Evolutionary conservation across 1,139 yeast genomes (phyloP).

Genomic region (Geotrichum histeridarum): DNA sequence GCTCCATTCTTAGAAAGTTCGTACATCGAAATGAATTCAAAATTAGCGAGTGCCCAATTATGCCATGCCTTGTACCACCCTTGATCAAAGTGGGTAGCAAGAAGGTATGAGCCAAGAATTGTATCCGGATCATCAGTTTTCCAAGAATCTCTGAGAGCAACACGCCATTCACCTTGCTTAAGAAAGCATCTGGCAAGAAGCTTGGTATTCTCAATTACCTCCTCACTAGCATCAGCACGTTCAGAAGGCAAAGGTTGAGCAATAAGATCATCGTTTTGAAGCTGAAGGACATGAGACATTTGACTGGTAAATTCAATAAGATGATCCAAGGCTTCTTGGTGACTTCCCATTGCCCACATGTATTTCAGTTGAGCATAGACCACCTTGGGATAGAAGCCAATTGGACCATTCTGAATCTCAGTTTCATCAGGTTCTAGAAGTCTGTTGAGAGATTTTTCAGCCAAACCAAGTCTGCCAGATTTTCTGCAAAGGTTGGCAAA

Average conservation of each 20-base stretch:
- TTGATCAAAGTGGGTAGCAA: constrained; percentile 91
- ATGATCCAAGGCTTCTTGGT: constrained; percentile 78
- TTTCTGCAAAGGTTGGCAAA: constrained; percentile 94
- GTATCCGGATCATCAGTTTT: constrained; percentile 67
- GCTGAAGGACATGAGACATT: constrained; percentile 70
- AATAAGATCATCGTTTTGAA: constrained; percentile 55
- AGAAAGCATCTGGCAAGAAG: constrained; percentile 88
- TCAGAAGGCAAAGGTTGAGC: constrained; percentile 79
- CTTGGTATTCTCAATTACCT: constrained; percentile 76
- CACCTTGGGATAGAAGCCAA: constrained; percentile 60
- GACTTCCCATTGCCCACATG: constrained; percentile 94
- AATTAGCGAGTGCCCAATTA: constrained; percentile 97
- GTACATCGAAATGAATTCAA: constrained; percentile 76
- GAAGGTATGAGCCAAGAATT: constrained; percentile 81
- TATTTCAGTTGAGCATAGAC: constrained; percentile 94
- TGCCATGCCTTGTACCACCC: constrained; percentile 99
- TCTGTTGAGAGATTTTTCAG: constrained; percentile 83
- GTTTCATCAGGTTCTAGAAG: constrained; percentile 54
- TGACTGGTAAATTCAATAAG: constrained; percentile 85
- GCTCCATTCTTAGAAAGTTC: constrained; percentile 29
- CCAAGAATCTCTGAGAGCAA: constrained; percentile 74
- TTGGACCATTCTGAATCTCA: constrained; percentile 48
- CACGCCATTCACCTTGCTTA: constrained; percentile 98
- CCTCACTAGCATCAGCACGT: constrained; percentile 66
- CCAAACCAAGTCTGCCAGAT: constrained; percentile 84